A percentile compares a stretch with the other conserved stretches of the same genome.
phyloP scores from a whole-genome alignment of 768 basidiomycete species.

The Tulasnella sp. region DNA sequence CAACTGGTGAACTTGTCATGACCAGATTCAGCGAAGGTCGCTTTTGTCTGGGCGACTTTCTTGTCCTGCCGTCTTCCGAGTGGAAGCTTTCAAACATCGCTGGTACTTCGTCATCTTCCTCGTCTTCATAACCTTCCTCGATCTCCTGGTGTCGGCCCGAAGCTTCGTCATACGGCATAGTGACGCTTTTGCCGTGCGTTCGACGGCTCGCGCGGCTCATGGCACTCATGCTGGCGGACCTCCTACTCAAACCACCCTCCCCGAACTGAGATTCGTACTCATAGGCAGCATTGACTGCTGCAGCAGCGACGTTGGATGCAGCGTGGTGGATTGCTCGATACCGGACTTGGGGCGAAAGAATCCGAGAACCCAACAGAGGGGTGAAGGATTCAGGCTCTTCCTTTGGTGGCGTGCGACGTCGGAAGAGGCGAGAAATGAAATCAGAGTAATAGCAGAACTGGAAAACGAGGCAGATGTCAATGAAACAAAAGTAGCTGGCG shows the following conservation, averaged over 20 bases:
- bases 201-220: neutral
- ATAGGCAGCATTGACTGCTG: constrained; percentile 56
- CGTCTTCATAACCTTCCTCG: constrained; percentile 27
- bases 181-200: neutral
- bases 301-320: constrained; percentile 59
- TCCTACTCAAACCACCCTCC: neutral
- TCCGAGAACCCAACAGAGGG: neutral
- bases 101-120: constrained; percentile 37
- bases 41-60: constrained; percentile 24
- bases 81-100: constrained; percentile 62
- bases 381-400: neutral
- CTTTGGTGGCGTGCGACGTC: neutral
- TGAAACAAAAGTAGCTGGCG: constrained; percentile 76
- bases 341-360: constrained; percentile 10
- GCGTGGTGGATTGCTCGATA: constrained; percentile 42
- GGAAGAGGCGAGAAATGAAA: neutral
- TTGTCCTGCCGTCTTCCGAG: constrained; percentile 46
- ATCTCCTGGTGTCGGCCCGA: neutral
- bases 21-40: neutral
- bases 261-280: constrained; percentile 32
- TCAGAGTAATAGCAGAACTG: constrained; percentile 75
- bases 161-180: neutral
- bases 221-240: constrained; percentile 9
- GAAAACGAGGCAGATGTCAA: constrained; percentile 60
- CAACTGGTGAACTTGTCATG: too few species aligned